phyloP scores from a whole-genome alignment of 139 green algal species.

The Bryopsis sp. region DNA sequence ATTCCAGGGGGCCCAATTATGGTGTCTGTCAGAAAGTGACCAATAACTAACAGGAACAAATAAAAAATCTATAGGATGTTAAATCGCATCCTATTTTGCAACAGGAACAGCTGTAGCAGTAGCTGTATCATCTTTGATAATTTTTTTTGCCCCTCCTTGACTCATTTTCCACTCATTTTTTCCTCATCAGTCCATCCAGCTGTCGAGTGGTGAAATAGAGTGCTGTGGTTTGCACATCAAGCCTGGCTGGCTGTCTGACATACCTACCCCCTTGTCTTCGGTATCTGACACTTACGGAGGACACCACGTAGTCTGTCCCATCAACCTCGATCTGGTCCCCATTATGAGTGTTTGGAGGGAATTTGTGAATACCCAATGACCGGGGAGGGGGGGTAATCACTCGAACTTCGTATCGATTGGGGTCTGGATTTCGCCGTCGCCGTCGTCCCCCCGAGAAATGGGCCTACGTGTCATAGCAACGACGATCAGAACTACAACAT shows the following conservation, averaged over 20 bases:
- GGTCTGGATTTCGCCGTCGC: neutral
- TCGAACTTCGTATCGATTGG: conserved; percentile 1
- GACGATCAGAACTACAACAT: no score
- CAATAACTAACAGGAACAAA: no score
- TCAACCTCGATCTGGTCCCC: conserved; percentile 29
- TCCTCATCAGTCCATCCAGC: neutral
- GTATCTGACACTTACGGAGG: conserved; percentile 27
- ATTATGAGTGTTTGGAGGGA: conserved; percentile 44
- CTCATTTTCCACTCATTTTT: no score
- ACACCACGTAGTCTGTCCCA: conserved; percentile 35
- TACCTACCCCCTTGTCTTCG: conserved; percentile 23
- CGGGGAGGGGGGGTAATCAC: conserved; percentile 31
- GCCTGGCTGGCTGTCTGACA: conserved; percentile 20
- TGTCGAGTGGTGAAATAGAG: conserved; percentile 24
- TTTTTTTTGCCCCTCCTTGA: no score
- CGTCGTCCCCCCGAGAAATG: no score
- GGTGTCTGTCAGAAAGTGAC: no score
- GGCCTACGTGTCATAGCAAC: no score
- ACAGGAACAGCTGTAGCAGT: no score
- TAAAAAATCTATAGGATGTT: no score
- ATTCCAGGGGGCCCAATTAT: no score
- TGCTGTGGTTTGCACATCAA: conserved; percentile 26
- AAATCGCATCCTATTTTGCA: no score
- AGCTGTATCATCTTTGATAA: no score
- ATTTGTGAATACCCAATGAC: conserved; percentile 36